These are phyloP conservation scores for Neoarthrinium moseri DNA, from an alignment of 2,329 filamentous ascomycete species.

Conservation along the genomic window DNA sequence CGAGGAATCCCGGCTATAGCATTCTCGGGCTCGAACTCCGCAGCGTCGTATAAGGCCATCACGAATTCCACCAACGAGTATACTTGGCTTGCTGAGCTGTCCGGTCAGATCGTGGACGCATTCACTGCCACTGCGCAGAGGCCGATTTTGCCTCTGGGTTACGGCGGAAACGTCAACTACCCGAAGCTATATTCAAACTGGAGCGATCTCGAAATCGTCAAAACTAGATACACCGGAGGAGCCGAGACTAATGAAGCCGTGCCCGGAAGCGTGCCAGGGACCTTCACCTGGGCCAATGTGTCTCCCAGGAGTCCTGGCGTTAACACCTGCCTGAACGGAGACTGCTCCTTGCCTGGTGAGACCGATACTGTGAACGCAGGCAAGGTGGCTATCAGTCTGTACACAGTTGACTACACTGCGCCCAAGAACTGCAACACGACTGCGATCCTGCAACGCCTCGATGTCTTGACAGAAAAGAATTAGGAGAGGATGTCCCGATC, in stretches of 20 bases:
- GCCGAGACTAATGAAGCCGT: constrained; percentile 45
- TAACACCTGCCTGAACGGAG: constrained; percentile 50
- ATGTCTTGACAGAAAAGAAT: neutral
- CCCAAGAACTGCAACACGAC: constrained; percentile 5
- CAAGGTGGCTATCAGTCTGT: constrained; percentile 4
- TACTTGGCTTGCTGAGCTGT: constrained; percentile 39
- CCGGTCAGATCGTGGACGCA: constrained; percentile 41
- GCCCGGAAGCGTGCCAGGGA: constrained; percentile 38
- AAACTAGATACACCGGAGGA: constrained; percentile 42
- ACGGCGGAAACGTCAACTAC: constrained; percentile 52
- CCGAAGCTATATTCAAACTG: constrained; percentile 41
- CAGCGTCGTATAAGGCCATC: constrained; percentile 28
- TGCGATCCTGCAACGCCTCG: neutral
- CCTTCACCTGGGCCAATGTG: constrained; percentile 41
- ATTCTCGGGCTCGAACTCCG: constrained; percentile 41
- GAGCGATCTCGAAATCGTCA: constrained; percentile 35
- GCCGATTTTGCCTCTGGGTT: constrained; percentile 44
- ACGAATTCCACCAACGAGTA: constrained; percentile 46
- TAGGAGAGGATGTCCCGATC: no score
- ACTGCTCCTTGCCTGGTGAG: constrained; percentile 50
- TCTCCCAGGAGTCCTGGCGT: constrained; percentile 36
- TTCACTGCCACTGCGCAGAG: constrained; percentile 37
- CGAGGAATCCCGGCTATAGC: constrained; percentile 50
- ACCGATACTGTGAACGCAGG: constrained; percentile 29
- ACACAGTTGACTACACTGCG: constrained; percentile 5